Conservation (phyloP, 306 rosid species). For the Lathyrus aphaca region DNA sequence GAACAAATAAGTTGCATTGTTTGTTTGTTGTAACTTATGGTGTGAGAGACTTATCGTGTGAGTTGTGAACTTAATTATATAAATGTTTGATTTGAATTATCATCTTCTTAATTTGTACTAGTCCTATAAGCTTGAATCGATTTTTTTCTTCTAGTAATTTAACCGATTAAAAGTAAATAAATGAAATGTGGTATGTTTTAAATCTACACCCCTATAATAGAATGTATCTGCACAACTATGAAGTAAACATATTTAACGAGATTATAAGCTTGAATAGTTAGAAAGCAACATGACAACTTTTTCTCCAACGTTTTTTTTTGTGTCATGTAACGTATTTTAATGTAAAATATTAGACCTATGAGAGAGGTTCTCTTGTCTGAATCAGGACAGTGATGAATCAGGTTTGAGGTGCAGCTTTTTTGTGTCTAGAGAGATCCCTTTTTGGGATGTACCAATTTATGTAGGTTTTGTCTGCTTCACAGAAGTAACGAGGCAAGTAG, state of each 20-base stretch:
- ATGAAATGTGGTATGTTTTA: too few relatives aligned
- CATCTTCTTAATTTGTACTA: too few relatives aligned
- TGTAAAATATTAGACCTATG: slow-evolving; percentile 18
- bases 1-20: slow-evolving; percentile 25
- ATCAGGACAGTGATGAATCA: slow-evolving; percentile 55
- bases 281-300: slow-evolving; percentile 46
- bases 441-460: slow-evolving; percentile 37
- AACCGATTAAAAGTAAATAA: too few relatives aligned
- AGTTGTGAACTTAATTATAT: slow-evolving; percentile 25
- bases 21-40: slow-evolving; percentile 6
- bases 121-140: too few relatives aligned
- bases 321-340: not conserved
- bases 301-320: not conserved
- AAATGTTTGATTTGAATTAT: slow-evolving; percentile 30
- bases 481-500: slow-evolving; percentile 12
- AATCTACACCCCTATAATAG: too few relatives aligned
- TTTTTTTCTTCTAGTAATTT: too few relatives aligned
- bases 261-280: not conserved
- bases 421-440: slow-evolving; percentile 35
- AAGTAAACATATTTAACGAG: accelerated
- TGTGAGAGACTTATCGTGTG: slow-evolving; percentile 5
- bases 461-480: slow-evolving; percentile 41
- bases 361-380: slow-evolving; percentile 17
- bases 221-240: too few relatives aligned
- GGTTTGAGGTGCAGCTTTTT: slow-evolving; percentile 45